Base-by-base conservation (phyloP, 2,329 filamentous ascomycete genomes). In the Escovopsis weberi region DNA sequence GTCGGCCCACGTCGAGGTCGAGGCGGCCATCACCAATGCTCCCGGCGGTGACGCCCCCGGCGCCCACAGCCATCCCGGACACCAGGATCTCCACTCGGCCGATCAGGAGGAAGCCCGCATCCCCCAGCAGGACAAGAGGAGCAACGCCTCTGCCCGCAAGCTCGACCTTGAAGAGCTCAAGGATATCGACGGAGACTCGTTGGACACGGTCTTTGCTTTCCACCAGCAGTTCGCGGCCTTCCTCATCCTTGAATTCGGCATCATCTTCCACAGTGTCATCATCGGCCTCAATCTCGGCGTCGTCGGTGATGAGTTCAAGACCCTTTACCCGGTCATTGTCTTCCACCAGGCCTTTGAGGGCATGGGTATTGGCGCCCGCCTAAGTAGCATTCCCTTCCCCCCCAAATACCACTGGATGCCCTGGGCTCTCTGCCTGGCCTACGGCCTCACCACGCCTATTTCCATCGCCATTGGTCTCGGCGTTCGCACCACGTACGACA, bases 261-360 rank as follows among this genome's bases (percentile, higher is more conserved):
- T 79, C 47, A 69, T 80, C 43, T 78, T 80, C 59, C 75, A 80
- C 59, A 75, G 70, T 4, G 68, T 79, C 39, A 75, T 80, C 54
- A 78, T 79, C 46, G 75, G 75, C 2, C 64, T 80, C 42, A 79
- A 75, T 42, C 61, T 80, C 9, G 76, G 72, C 12, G 73, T 76
- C n/a, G 66, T 69, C 0, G 69, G 72, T 23, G 57, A 66, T 0
- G 74, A 78, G 38, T 79, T 79, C 58, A 56, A 61, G 30, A 70
- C 72, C 0, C 62, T 79, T 2, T 76, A 77, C 53, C 68, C 70
- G 3, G 75, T 78, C 34, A 63, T 80, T 1, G 68, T 77, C 43
- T 79, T 80, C 59, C 75, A 80, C 50, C 75, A 80, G 52, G 68
- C 71, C 10, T 80, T 79, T 45, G 75, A 80, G 50, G 75, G 75